Evolutionary conservation across 2,329 filamentous ascomycete species (phyloP).

Genomic region (Colletotrichum tanaceti): DNA sequence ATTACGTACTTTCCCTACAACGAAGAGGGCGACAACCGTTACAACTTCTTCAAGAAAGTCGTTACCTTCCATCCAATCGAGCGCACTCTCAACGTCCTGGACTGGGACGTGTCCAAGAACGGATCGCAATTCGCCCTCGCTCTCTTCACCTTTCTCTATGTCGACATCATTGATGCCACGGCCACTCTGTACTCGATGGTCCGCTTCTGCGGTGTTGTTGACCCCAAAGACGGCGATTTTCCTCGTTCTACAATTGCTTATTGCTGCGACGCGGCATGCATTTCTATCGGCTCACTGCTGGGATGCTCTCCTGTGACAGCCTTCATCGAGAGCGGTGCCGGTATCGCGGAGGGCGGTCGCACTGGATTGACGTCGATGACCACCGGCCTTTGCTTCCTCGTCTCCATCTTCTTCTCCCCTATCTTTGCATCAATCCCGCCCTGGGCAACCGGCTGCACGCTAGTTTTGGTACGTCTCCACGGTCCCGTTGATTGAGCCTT

Average conservation of each 20-base stretch:
- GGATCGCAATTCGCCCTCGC: conserved; percentile 75
- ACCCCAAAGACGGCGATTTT: conserved; percentile 79
- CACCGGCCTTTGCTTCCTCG: conserved; percentile 76
- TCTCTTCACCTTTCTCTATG: conserved; percentile 82
- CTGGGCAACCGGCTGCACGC: conserved; percentile 80
- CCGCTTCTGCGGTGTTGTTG: conserved; percentile 75
- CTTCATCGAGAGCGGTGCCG: conserved; percentile 80
- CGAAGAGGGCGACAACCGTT: conserved; percentile 70
- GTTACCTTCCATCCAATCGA: conserved; percentile 78
- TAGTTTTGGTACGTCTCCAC: conserved; percentile 67
- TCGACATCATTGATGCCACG: conserved; percentile 83
- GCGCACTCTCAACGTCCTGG: conserved; percentile 70
- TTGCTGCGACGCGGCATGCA: conserved; percentile 76
- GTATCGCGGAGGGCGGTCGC: conserved; percentile 79
- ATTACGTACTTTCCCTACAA: conserved; percentile 81
- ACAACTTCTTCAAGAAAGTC: conserved; percentile 79
- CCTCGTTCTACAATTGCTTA: conserved; percentile 86
- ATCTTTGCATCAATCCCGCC: conserved; percentile 82
- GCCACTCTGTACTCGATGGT: conserved; percentile 87
- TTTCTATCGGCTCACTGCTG: conserved; percentile 76
- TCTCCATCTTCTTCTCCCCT: conserved; percentile 80
- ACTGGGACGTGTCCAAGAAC: conserved; percentile 71
- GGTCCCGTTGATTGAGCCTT: neutral
- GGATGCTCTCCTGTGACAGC: conserved; percentile 78
- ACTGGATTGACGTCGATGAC: conserved; percentile 79